Conservation (phyloP, 768 basidiomycete genomes). For the Clitopilus hobsonii region DNA sequence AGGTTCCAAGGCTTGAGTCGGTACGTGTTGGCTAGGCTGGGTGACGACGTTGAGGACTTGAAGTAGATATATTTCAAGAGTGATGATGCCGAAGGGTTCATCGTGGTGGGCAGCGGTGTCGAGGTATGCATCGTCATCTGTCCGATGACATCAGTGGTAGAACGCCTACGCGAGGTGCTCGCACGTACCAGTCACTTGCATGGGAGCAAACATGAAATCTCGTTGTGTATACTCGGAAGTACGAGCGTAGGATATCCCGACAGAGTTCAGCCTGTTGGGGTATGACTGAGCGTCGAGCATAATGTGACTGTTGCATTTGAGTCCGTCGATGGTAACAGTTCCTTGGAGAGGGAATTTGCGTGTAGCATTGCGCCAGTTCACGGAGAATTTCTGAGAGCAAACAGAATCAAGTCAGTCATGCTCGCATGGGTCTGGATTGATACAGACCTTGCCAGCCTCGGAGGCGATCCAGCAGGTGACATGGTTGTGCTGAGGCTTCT, state of each 20-base stretch:
- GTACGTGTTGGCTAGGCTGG: too few species aligned
- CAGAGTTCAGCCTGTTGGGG: slow-evolving; percentile 3
- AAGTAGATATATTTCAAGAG: too few species aligned
- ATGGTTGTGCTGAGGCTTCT: slow-evolving; percentile 1
- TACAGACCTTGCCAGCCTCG: slow-evolving; percentile 15
- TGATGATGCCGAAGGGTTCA: too few species aligned
- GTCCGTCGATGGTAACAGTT: slow-evolving; percentile 18
- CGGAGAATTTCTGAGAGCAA: slow-evolving; percentile 16
- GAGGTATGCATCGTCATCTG: too few species aligned
- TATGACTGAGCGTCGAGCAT: slow-evolving; percentile 15
- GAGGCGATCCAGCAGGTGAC: slow-evolving; percentile 19
- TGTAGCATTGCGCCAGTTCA: slow-evolving; percentile 16
- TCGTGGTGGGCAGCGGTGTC: too few species aligned
- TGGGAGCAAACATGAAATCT: slow-evolving; percentile 24
- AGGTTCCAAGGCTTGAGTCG: too few species aligned
- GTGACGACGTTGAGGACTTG: too few species aligned
- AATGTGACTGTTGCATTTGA: slow-evolving; percentile 17
- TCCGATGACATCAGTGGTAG: too few species aligned
- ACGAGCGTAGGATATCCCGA: slow-evolving; percentile 18
- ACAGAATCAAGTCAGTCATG: background rate
- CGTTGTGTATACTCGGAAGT: slow-evolving; percentile 24
- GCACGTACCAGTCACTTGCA: slow-evolving; percentile 17
- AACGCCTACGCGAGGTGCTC: too few species aligned
- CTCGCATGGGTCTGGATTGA: background rate
- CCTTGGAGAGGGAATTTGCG: slow-evolving; percentile 13